Evolutionary conservation across 352 stramenopile genomes (phyloP).

Genomic region (Phytophthora parvispora): DNA sequence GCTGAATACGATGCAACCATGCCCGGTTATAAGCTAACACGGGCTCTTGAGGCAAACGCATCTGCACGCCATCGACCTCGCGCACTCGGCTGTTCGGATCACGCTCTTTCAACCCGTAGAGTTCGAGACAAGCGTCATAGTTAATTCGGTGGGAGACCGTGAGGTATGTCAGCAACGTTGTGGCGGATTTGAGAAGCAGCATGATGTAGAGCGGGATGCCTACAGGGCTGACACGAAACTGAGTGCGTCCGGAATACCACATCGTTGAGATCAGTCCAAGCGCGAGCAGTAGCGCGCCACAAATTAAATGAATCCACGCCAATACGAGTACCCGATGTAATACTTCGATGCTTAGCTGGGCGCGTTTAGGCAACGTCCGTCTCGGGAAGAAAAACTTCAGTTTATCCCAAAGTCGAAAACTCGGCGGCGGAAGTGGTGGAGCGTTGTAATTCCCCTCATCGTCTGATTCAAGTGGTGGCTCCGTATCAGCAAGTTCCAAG

Average conservation of each 20-base stretch:
- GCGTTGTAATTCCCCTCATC: conserved; percentile 9
- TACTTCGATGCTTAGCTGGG: conserved; percentile 75
- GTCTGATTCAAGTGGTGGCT: conserved; percentile 42
- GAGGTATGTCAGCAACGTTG: conserved; percentile 64
- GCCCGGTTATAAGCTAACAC: conserved; percentile 73
- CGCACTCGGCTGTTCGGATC: conserved; percentile 37
- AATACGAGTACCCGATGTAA: conserved; percentile 75
- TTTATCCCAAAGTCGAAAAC: conserved; percentile 56
- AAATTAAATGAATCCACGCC: conserved; percentile 78
- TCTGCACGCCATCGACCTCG: conserved; percentile 33
- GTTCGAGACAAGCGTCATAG: conserved; percentile 66
- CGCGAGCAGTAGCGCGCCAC: conserved; percentile 56
- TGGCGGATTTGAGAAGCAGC: conserved; percentile 68
- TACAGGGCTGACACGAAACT: conserved; percentile 60
- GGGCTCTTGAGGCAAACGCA: conserved; percentile 51
- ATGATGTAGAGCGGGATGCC: conserved; percentile 72
- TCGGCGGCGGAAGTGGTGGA: conserved; percentile 20
- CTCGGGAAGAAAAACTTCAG: conserved; percentile 77
- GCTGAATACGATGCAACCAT: conserved; percentile 71
- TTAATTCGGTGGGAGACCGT: conserved; percentile 67
- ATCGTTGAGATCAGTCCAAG: conserved; percentile 58
- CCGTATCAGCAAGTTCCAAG: conserved; percentile 70
- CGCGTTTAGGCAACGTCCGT: conserved; percentile 69
- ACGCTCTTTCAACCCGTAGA: conserved; percentile 46
- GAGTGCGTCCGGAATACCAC: conserved; percentile 51